Conservation (phyloP, 164 flowering plant genomes). For the Kingdonia uniflora region DNA sequence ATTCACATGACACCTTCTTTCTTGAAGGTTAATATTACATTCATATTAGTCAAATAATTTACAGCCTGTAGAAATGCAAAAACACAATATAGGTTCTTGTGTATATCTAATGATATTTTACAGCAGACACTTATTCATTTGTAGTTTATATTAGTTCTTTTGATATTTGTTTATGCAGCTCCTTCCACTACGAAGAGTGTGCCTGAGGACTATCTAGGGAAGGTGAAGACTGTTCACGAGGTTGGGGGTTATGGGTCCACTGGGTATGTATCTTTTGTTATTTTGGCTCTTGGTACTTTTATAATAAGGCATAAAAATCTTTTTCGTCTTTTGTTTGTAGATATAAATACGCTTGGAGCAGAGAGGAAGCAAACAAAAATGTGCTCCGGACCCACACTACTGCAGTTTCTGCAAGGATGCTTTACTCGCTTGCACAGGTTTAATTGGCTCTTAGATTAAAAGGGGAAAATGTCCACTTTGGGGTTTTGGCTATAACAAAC, state of each 20-base stretch:
- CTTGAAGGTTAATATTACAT: slow-evolving; percentile 35
- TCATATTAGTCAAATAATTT: too few species aligned
- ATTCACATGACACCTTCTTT: slow-evolving; percentile 97
- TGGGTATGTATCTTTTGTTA: slow-evolving; percentile 46
- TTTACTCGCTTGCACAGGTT: slow-evolving; percentile 85
- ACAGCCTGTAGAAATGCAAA: too few species aligned
- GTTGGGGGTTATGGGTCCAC: slow-evolving; percentile 86
- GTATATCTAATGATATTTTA: too few species aligned
- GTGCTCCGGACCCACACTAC: slow-evolving; percentile 93
- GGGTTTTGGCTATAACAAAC: too few species aligned
- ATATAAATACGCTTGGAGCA: slow-evolving; percentile 84
- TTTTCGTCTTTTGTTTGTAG: slow-evolving; percentile 23
- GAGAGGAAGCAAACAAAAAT: slow-evolving; percentile 92
- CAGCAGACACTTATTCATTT: too few species aligned
- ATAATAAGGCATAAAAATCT: background rate
- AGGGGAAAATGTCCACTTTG: too few species aligned
- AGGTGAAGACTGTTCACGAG: slow-evolving; percentile 79
- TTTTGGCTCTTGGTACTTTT: background rate
- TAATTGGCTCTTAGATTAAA: background rate
- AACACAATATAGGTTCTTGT: too few species aligned
- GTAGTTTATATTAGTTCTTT: slow-evolving; percentile 4
- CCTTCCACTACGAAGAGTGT: slow-evolving; percentile 68
- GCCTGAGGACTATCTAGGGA: slow-evolving; percentile 92
- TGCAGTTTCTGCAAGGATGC: slow-evolving; percentile 92
- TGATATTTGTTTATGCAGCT: slow-evolving; percentile 21